Conservation (phyloP, 2,329 filamentous ascomycete genomes). For the Septoria petroselini region DNA sequence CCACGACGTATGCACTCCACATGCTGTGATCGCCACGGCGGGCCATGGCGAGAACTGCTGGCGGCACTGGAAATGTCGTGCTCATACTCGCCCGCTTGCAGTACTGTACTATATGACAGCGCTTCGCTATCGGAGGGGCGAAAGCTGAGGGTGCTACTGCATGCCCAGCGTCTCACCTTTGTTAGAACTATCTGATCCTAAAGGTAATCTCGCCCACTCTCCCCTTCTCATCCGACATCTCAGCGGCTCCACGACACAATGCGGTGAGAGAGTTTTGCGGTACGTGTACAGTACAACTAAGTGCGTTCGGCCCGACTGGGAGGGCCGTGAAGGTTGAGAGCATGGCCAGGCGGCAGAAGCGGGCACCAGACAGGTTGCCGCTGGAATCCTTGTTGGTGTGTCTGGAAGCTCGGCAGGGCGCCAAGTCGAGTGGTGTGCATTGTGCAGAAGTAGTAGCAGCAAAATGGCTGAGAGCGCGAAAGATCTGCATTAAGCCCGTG, state of each 20-base stretch:
- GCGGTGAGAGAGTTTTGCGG: not conserved
- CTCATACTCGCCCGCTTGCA: conserved; percentile 14
- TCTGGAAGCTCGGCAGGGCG: conserved; percentile 5
- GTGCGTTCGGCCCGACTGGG: conserved; percentile 18
- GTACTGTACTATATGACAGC: conserved; percentile 16
- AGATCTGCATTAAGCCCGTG: not conserved
- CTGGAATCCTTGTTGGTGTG: conserved; percentile 2
- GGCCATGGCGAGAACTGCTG: conserved; percentile 13
- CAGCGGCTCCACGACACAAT: conserved; percentile 6
- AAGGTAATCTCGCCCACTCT: conserved; percentile 4
- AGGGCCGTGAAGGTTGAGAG: conserved; percentile 20
- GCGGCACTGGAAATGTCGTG: conserved; percentile 10
- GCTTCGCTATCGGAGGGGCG: not conserved
- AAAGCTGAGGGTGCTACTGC: too few species aligned
- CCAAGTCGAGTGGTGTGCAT: conserved; percentile 1
- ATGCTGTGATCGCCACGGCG: conserved; percentile 13
- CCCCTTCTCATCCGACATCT: conserved; percentile 4
- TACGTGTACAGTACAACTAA: not conserved
- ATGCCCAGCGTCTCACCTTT: conserved; percentile 3
- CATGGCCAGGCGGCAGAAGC: conserved; percentile 14
- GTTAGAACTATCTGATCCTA: conserved; percentile 1
- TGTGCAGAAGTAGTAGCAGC: too few species aligned
- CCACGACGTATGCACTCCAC: conserved; percentile 23
- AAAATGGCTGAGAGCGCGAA: too few species aligned
- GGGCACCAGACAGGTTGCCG: conserved; percentile 12